A percentile compares a stretch with the other conserved stretches of the same genome.
These are phyloP conservation scores for Peniophora sp. DNA, from an alignment of 1,284 basidiomycete species.

Conservation along the genomic window DNA sequence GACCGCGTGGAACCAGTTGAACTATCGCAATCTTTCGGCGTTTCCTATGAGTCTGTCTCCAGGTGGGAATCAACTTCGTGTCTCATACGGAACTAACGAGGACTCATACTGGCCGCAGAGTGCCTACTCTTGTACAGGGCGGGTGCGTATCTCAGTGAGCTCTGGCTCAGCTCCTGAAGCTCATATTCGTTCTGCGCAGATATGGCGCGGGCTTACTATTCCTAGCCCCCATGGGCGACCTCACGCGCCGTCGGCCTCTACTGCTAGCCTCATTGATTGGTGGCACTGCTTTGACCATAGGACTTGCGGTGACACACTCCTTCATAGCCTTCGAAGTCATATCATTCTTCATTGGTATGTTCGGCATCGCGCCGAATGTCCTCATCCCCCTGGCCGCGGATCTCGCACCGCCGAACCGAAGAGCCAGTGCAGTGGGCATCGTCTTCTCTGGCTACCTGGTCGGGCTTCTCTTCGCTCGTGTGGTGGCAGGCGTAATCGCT, in stretches of 20 bases:
- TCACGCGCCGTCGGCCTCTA: conserved; percentile 41
- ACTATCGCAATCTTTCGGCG: conserved; percentile 44
- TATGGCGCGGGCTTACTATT: conserved; percentile 41
- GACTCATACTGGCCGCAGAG: conserved; percentile 13
- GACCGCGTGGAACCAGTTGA: conserved; percentile 31
- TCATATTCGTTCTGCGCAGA: conserved; percentile 13
- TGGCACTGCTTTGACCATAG: conserved; percentile 34
- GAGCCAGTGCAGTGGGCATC: conserved; percentile 42
- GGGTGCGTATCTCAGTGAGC: conserved; percentile 9
- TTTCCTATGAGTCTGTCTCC: conserved; percentile 53
- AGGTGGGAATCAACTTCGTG: conserved; percentile 24
- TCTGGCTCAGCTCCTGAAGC: background rate
- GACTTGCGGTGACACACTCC: conserved; percentile 34
- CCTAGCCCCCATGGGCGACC: conserved; percentile 46
- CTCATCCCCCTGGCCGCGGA: conserved; percentile 49
- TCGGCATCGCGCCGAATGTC: conserved; percentile 32
- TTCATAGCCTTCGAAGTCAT: conserved; percentile 37
- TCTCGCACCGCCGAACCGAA: conserved; percentile 37
- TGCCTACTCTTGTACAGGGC: conserved; percentile 43
- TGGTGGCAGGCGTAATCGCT: conserved; percentile 40
- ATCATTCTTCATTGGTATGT: conserved; percentile 38
- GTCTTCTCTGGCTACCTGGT: conserved; percentile 43
- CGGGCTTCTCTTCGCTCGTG: conserved; percentile 41
- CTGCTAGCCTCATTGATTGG: conserved; percentile 32
- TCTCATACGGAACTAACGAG: background rate